Evolutionary conservation across 495 filamentous ascomycete species (phyloP).

Genomic region (Podospora conica): DNA sequence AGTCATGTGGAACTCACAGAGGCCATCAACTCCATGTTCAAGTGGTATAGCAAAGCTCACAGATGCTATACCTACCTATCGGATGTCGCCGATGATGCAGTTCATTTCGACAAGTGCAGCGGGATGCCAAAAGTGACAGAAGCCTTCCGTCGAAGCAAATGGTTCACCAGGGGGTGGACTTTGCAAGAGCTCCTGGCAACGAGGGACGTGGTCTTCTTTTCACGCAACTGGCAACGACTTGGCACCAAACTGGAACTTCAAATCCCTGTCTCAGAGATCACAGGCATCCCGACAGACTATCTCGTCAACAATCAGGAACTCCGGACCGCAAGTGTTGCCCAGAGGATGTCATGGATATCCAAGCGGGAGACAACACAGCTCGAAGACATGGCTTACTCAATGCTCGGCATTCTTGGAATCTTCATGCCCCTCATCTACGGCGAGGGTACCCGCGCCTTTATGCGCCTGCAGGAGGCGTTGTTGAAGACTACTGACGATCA

Average conservation of each 20-base stretch:
- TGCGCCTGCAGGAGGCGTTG: slow-evolving; percentile 29
- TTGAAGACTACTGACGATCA: slow-evolving; percentile 27
- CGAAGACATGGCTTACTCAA: slow-evolving; percentile 36
- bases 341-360: slow-evolving; percentile 36
- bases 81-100: not conserved
- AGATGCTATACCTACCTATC: slow-evolving; percentile 32
- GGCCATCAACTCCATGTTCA: slow-evolving; percentile 40
- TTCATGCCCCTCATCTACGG: slow-evolving; percentile 38
- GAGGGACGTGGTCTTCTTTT: slow-evolving; percentile 25
- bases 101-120: not conserved
- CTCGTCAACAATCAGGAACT: not conserved
- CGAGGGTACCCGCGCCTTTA: slow-evolving; percentile 28
- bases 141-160: slow-evolving; percentile 15
- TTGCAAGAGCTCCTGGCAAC: slow-evolving; percentile 39
- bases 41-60: slow-evolving; percentile 27
- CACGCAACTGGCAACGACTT: slow-evolving; percentile 21
- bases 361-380: slow-evolving; percentile 18
- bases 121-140: not conserved
- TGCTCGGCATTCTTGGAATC: slow-evolving; percentile 33
- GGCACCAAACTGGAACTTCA: slow-evolving; percentile 18
- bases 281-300: slow-evolving; percentile 17
- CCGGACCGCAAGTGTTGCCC: slow-evolving; percentile 18
- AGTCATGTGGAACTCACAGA: slow-evolving; percentile 4
- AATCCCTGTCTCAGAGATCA: slow-evolving; percentile 14
- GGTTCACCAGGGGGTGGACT: slow-evolving; percentile 42